phyloP scores from a whole-genome alignment of 805 yeast species.

The Cyberlindnera saturnus region DNA sequence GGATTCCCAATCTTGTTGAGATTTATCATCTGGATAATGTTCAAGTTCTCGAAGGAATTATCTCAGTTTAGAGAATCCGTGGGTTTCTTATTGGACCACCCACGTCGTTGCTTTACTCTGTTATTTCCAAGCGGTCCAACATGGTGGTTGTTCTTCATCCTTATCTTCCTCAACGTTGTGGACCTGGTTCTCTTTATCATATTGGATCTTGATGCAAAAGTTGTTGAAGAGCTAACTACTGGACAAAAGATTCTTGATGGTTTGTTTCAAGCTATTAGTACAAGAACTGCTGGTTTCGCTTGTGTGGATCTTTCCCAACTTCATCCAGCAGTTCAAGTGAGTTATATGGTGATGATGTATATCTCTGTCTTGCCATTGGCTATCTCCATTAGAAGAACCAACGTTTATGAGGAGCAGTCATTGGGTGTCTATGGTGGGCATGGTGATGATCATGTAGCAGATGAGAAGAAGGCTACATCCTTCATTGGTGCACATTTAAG shows the following conservation, averaged over 20 bases:
- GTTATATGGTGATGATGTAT: conserved; percentile 96
- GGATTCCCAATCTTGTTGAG: conserved; percentile 86
- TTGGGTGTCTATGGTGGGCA: conserved; percentile 64
- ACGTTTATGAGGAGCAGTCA: conserved; percentile 96
- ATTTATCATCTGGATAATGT: conserved; percentile 74
- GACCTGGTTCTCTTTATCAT: conserved; percentile 80
- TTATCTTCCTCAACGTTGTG: conserved; percentile 63
- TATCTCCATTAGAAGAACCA: conserved; percentile 91
- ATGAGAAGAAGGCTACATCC: conserved; percentile 39
- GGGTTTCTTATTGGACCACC: conserved; percentile 87
- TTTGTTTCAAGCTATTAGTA: conserved; percentile 81
- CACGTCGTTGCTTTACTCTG: conserved; percentile 92
- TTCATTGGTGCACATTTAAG: conserved; percentile 85
- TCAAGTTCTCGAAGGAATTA: conserved; percentile 58
- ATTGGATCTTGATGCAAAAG: conserved; percentile 56
- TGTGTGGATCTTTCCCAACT: conserved; percentile 63
- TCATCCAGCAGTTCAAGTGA: conserved; percentile 89
- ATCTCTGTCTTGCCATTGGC: conserved; percentile 95
- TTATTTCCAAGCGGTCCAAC: conserved; percentile 91
- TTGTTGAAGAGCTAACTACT: conserved; percentile 47
- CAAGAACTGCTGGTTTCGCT: conserved; percentile 90
- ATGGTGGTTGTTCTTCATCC: conserved; percentile 83
- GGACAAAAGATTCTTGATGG: conserved; percentile 79
- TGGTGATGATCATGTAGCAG: conserved; percentile 7
- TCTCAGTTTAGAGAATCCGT: conserved; percentile 67